Evolutionary conservation across 352 stramenopile genomes (phyloP).

Genomic region (Blastocystis sp.): DNA sequence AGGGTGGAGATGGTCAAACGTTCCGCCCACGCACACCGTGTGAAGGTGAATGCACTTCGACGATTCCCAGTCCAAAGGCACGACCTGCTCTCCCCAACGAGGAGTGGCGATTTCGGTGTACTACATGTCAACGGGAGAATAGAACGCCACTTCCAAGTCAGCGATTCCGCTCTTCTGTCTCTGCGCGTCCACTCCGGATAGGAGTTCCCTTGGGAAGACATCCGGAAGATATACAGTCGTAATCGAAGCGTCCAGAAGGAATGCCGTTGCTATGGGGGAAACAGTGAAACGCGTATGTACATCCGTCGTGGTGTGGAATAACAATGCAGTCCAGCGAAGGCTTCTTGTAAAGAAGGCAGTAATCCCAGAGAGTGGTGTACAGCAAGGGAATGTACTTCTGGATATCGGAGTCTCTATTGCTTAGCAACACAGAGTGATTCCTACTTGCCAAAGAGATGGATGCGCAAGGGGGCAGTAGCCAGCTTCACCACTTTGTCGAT

Average conservation of each 20-base stretch:
- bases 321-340: slow-evolving; percentile 34
- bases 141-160: not conserved
- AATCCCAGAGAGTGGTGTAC: slow-evolving; percentile 67
- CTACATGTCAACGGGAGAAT: slow-evolving; percentile 8
- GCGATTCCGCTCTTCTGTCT: not conserved
- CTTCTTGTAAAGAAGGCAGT: slow-evolving; percentile 50
- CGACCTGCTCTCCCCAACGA: not conserved
- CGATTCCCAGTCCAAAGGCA: slow-evolving; percentile 22
- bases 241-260: not conserved
- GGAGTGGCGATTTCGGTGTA: not conserved
- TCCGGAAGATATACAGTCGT: not conserved
- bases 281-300: not conserved
- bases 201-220: not conserved
- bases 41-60: slow-evolving; percentile 1
- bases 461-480: not conserved
- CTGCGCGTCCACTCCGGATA: not conserved
- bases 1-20: slow-evolving; percentile 71
- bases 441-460: slow-evolving; percentile 36
- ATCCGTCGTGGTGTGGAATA: not conserved
- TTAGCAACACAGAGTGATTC: not conserved
- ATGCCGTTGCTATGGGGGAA: not conserved
- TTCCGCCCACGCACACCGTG: slow-evolving; percentile 59
- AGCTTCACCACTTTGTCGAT: slow-evolving; percentile 30
- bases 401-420: not conserved
- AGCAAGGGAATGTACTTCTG: slow-evolving; percentile 59